A percentile compares a stretch with the other conserved stretches of the same genome.
Conservation (phyloP, 345 rosid species). For the Gynandropsis gynandra region DNA sequence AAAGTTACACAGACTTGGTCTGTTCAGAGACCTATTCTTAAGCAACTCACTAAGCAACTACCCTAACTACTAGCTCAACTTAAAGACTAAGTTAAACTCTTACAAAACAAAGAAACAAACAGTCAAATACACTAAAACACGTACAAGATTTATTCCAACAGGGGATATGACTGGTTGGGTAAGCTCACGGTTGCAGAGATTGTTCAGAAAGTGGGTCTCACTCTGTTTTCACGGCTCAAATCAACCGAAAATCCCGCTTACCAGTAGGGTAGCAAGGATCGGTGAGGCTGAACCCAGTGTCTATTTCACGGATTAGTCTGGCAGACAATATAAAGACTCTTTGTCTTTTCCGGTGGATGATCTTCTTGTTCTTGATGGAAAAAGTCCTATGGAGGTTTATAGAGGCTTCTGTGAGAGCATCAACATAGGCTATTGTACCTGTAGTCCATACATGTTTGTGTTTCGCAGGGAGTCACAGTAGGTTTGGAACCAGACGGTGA, state of each 20-base stretch:
- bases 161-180: conserved; percentile 82
- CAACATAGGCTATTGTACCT: conserved; percentile 50
- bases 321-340: conserved; percentile 50
- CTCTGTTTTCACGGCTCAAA: conserved; percentile 60
- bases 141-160: too few species aligned
- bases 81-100: too few species aligned
- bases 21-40: too few species aligned
- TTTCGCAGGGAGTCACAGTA: conserved; percentile 67
- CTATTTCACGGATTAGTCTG: conserved; percentile 52
- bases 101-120: too few species aligned
- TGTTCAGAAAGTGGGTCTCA: conserved; percentile 60
- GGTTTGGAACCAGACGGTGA: conserved; percentile 88
- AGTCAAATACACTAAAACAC: too few species aligned
- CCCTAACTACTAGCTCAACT: too few species aligned
- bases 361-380: conserved; percentile 64
- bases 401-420: conserved; percentile 69
- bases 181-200: conserved; percentile 77
- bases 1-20: too few species aligned
- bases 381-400: conserved; percentile 68
- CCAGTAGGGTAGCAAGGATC: conserved; percentile 57
- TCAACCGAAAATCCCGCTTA: conserved; percentile 47
- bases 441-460: conserved; percentile 41
- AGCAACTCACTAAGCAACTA: too few species aligned
- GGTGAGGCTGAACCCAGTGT: conserved; percentile 48
- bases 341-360: conserved; percentile 75